These are phyloP conservation scores for Neoscytalidium dimidiatum DNA, from an alignment of 2,329 filamentous ascomycete species.

Conservation along the genomic window DNA sequence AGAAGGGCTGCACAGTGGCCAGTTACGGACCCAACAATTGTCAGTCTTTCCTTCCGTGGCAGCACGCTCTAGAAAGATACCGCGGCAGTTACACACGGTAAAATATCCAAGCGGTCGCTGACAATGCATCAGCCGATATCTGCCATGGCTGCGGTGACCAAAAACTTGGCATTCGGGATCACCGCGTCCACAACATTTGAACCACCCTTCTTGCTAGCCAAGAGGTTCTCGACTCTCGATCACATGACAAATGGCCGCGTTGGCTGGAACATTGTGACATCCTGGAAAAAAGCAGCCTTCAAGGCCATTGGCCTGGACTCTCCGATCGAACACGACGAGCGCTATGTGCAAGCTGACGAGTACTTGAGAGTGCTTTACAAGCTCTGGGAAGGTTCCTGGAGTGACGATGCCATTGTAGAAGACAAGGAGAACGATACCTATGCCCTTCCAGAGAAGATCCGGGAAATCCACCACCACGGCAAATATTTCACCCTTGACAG, in stretches of 20 bases:
- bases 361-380: slow-evolving; percentile 65
- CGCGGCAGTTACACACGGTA: neutral
- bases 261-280: slow-evolving; percentile 69
- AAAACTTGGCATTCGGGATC: slow-evolving; percentile 63
- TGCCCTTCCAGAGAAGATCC: slow-evolving; percentile 60
- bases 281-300: slow-evolving; percentile 63
- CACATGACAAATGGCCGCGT: slow-evolving; percentile 63
- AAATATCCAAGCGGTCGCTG: neutral
- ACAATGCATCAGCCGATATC: slow-evolving; percentile 54
- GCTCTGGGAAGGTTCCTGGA: slow-evolving; percentile 58
- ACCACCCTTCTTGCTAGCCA: slow-evolving; percentile 62
- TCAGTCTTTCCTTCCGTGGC: slow-evolving; percentile 35
- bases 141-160: slow-evolving; percentile 68
- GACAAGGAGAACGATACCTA: slow-evolving; percentile 59
- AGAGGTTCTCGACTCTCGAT: slow-evolving; percentile 63
- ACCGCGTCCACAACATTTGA: slow-evolving; percentile 66
- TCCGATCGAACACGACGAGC: slow-evolving; percentile 62
- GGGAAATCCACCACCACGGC: slow-evolving; percentile 62
- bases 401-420: slow-evolving; percentile 57
- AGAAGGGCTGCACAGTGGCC: slow-evolving; percentile 66
- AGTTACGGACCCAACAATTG: slow-evolving; percentile 64
- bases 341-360: slow-evolving; percentile 63
- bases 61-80: neutral
- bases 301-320: slow-evolving; percentile 62
- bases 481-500: slow-evolving; percentile 54